Base-by-base conservation (phyloP, 2,329 filamentous ascomycete genomes). In the Alternaria triticina region DNA sequence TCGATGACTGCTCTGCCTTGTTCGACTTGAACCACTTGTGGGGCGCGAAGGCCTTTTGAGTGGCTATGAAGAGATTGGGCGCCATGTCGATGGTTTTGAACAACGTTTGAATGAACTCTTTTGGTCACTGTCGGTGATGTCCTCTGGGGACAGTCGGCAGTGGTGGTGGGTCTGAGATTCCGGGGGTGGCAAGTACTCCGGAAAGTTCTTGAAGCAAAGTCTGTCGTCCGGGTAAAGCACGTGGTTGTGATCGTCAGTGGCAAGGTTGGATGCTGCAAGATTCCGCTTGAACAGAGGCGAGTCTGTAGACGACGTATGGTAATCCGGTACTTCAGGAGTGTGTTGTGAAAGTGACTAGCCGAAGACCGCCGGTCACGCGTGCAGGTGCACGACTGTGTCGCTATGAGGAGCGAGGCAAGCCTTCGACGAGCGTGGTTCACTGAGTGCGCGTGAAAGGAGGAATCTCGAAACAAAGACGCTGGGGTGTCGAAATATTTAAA, bases 61-160 rank as follows among this genome's bases (percentile, higher is more conserved):
- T 79, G 54, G 82, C 84, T 71, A 85, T 70, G 59, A 84, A 83
- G 52, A 85, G 80, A 70, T 86, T 86, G 65, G 84, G 84, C 45
- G 84, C 81, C 84, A 86, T 86, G 62, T 44, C 52, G 59, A 68
- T 30, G n/a, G 54, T 56, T 25, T 43, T 50, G 54, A 47, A 59
- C 50, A 36, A 43, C 30, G 30, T 17, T 40, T 44, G 36, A 46
- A 17, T 23, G 54, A 11, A 60, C n/a, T 13, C n/a, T 22, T 57
- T 54, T 57, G 46, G 54, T 58, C 23, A 51, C 17, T 52, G 33
- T 54, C 59, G 64, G 61, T 49, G 43, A 47, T 22, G 55, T 62
- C 55, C 60, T 49, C 55, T 43, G 49, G 55, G 59, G 43, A 59
- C 23, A 62, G 27, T 59, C 54, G 59, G 55, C 52, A 30, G 54